phyloP scores from a whole-genome alignment of 2,329 filamentous ascomycete genomes.

The Trichoderma semiorbis region DNA sequence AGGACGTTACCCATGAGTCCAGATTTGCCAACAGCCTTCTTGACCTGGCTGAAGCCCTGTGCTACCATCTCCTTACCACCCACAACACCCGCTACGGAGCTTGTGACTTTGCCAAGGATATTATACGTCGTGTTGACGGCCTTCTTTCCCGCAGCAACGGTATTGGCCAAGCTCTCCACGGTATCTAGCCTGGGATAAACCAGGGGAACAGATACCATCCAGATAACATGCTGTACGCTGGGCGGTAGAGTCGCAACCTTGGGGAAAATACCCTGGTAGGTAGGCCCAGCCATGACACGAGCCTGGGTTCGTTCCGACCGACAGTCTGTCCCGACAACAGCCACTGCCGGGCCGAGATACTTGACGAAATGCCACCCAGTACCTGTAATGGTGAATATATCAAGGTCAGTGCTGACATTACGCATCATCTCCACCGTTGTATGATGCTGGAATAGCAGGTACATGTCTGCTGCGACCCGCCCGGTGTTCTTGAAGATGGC shows the following conservation, averaged over 20 bases:
- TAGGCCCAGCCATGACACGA: constrained; percentile 92
- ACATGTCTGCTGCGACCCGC: constrained; percentile 94
- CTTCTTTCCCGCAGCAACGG: constrained; percentile 92
- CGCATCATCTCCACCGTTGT: constrained; percentile 91
- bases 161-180: constrained; percentile 86
- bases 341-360: constrained; percentile 86
- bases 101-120: constrained; percentile 89
- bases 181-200: constrained; percentile 89
- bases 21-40: constrained; percentile 92
- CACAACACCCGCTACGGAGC: constrained; percentile 90
- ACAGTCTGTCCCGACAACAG: constrained; percentile 85
- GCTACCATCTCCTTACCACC: constrained; percentile 91
- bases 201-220: constrained; percentile 90
- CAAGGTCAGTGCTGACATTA: constrained; percentile 80
- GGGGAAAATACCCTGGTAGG: constrained; percentile 95
- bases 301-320: constrained; percentile 86
- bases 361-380: constrained; percentile 99
- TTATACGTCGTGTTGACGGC: constrained; percentile 97
- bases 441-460: constrained; percentile 96
- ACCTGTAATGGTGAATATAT: constrained; percentile 96
- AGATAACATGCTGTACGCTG: constrained; percentile 92
- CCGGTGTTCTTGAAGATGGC: constrained; percentile 99
- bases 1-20: constrained; percentile 94
- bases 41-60: constrained; percentile 89
- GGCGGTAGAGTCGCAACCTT: constrained; percentile 88